Conservation (phyloP, 192 early-diverging fungal genomes). For the Blastocladiella britannica region DNA sequence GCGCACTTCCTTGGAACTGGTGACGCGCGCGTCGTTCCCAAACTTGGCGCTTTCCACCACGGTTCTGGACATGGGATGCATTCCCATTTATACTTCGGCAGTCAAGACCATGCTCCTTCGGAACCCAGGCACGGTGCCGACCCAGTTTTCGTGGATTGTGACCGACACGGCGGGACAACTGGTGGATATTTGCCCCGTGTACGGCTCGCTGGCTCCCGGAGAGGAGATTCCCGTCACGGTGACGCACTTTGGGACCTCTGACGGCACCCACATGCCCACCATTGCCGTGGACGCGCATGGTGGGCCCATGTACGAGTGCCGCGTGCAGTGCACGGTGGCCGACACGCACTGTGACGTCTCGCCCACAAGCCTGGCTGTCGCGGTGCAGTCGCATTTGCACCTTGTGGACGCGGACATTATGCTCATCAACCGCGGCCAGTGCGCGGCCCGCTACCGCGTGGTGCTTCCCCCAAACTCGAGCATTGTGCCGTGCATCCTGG, state of each 20-base stretch:
- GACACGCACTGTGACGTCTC: constrained; percentile 20
- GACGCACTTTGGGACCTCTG: constrained; percentile 20
- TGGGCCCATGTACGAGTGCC: constrained; percentile 32
- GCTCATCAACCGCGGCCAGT: constrained; percentile 22
- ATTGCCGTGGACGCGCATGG: constrained; percentile 30
- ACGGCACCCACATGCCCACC: constrained; percentile 9
- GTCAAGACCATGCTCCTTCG: constrained; percentile 16
- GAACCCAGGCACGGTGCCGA: constrained; percentile 23
- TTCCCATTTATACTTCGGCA: constrained; percentile 23
- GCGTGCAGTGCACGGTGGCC: constrained; percentile 25
- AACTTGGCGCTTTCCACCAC: constrained; percentile 20
- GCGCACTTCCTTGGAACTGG: constrained; percentile 24
- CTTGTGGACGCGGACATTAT: constrained; percentile 31
- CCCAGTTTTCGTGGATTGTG: constrained; percentile 21
- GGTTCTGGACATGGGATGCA: constrained; percentile 22
- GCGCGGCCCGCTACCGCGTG: constrained; percentile 24
- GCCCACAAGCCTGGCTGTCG: constrained; percentile 19
- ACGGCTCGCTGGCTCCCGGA: constrained; percentile 20
- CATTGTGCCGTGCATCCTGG: constrained; percentile 15
- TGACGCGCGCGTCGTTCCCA: constrained; percentile 25
- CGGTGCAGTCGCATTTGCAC: constrained; percentile 24
- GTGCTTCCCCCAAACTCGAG: constrained; percentile 10
- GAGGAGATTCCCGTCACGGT: constrained; percentile 21
- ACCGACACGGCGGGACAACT: constrained; percentile 12
- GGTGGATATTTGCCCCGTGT: constrained; percentile 28